Conservation (phyloP, 2,329 filamentous ascomycete species). For the Graphilbum fragrans region DNA sequence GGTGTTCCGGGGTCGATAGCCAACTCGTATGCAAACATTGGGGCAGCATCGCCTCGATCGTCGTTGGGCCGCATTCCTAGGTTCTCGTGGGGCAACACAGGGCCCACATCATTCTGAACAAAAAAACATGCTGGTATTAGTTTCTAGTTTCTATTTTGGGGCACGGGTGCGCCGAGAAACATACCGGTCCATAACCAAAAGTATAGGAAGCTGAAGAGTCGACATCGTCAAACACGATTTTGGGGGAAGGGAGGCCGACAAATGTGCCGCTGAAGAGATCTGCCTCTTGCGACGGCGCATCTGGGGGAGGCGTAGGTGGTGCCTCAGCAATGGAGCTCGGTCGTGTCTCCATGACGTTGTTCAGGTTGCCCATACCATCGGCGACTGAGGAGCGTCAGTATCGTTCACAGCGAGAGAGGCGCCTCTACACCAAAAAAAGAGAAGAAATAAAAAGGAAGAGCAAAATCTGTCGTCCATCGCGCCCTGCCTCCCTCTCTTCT, state of each 20-base stretch:
- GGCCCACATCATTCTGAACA: constrained; percentile 6
- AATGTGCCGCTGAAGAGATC: no score
- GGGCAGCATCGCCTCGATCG: constrained; percentile 15
- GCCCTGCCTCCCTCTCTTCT: no score
- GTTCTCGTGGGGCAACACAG: constrained; percentile 9
- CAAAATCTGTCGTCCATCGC: no score
- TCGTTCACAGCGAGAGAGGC: not conserved
- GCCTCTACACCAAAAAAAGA: not conserved
- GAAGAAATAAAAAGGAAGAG: no score
- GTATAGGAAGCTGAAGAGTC: not conserved
- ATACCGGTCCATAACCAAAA: not conserved
- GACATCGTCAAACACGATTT: not conserved
- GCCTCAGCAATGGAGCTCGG: not conserved
- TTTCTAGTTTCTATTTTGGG: no score
- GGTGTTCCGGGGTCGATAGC: constrained; percentile 25
- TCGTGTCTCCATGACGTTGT: constrained; percentile 27
- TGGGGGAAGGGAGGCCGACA: no score
- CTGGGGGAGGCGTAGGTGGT: constrained; percentile 11
- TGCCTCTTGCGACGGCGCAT: constrained; percentile 1
- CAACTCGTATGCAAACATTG: constrained; percentile 35
- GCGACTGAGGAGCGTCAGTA: constrained; percentile 16
- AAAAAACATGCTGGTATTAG: no score
- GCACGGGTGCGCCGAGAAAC: not conserved
- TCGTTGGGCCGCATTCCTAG: constrained; percentile 4
- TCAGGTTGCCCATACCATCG: constrained; percentile 33